Conservation (phyloP, 176 grass and related monocot species). For the Ampelocalamus luodianensis region DNA sequence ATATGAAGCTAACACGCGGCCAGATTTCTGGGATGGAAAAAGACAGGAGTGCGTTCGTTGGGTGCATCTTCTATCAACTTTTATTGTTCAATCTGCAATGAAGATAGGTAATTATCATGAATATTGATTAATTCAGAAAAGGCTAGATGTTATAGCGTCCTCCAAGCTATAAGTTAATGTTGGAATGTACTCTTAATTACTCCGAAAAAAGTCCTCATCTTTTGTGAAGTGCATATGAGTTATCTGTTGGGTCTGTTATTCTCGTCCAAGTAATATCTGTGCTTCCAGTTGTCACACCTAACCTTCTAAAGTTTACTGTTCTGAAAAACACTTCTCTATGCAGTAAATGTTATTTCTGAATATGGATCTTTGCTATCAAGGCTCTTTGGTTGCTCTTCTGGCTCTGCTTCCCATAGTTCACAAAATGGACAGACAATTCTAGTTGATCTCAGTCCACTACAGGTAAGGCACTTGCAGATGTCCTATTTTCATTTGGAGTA, state of each 20-base stretch:
- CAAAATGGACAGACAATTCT: slow-evolving; percentile 39
- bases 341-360: slow-evolving; percentile 59
- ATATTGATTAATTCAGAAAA: neutral
- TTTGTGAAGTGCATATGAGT: neutral
- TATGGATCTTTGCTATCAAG: slow-evolving; percentile 57
- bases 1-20: slow-evolving; percentile 21
- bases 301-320: neutral
- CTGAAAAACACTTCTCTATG: slow-evolving; percentile 33
- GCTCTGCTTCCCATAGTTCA: slow-evolving; percentile 40
- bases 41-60: slow-evolving; percentile 41
- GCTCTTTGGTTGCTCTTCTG: slow-evolving; percentile 49
- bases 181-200: neutral
- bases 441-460: slow-evolving; percentile 59
- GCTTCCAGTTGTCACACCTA: neutral
- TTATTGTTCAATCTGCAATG: slow-evolving; percentile 50
- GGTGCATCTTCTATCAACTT: slow-evolving; percentile 39
- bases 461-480: slow-evolving; percentile 46
- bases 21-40: slow-evolving; percentile 46
- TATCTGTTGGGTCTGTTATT: slow-evolving; percentile 2
- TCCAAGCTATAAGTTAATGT: neutral
- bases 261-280: neutral
- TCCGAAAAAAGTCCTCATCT: neutral
- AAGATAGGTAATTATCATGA: slow-evolving; percentile 46
- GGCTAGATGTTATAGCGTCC: neutral
- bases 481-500: slow-evolving; percentile 5